Conservation (phyloP, 108 stramenopile genomes). For the Pseudonitzschia multiseries region DNA sequence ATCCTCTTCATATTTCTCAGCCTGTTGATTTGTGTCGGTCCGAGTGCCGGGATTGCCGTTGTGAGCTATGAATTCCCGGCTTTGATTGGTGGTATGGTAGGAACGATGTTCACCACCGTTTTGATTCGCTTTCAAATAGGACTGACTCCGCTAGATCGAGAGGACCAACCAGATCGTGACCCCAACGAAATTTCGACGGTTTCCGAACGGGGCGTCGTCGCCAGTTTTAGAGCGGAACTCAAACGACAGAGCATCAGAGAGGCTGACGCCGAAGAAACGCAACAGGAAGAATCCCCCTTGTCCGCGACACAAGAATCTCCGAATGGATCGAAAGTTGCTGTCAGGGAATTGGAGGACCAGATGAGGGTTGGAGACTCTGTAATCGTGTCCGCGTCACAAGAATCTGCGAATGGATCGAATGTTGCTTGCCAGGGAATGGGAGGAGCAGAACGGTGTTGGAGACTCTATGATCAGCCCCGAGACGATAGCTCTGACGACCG, state of each 20-base stretch:
- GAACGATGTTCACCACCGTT: constrained; percentile 40
- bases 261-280: background rate
- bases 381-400: background rate
- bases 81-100: constrained; percentile 62
- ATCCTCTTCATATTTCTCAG: constrained; percentile 45
- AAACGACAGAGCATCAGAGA: background rate
- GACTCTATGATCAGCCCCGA: background rate
- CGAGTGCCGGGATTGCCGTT: constrained; percentile 47
- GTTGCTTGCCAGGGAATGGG: background rate
- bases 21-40: constrained; percentile 32
- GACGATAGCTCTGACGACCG: background rate
- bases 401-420: constrained; percentile 12
- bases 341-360: background rate
- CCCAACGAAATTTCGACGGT: constrained; percentile 7
- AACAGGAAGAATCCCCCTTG: constrained; percentile 8
- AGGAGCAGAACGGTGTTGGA: background rate
- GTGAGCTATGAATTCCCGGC: constrained; percentile 60
- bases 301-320: constrained; percentile 8
- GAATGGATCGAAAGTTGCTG: constrained; percentile 1
- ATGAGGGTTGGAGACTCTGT: background rate
- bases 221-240: background rate
- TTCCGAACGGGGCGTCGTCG: background rate
- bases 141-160: constrained; percentile 9
- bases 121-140: constrained; percentile 52
- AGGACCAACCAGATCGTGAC: constrained; percentile 1